Base-by-base conservation (phyloP, 768 basidiomycete genomes). In the Amanita rubescens region DNA sequence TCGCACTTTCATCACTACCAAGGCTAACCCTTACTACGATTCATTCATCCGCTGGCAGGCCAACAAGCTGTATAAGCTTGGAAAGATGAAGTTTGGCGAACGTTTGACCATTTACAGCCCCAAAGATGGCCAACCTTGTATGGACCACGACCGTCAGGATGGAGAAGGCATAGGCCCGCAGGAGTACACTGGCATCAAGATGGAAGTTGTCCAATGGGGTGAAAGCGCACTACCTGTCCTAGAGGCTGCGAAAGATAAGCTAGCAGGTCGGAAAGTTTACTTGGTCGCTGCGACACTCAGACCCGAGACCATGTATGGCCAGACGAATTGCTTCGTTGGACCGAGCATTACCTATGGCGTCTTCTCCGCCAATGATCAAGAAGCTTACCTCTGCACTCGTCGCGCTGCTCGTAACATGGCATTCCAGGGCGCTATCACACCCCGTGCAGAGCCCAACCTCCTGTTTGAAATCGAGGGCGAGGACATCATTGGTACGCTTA, bases 231-330 rank as follows among this genome's bases (percentile, higher is more conserved):
- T 37, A 17, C 52, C 52, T 6, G 38, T 53, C 14, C 14, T 53
- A 15, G 34, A 46, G 17, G 78, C 73, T 11, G 89, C 90, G 1
- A 79, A 81, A 58, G 76, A 75, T 54, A 85, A 87, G 57, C 75
- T 87, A 20, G 85, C 84, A 7, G 85, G 82, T 14, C 82, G 90
- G 59, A 90, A 86, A 62, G 87, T 96, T 1, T 95, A 75, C 69
- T 72, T 99, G 63, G 91, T 96, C n/a, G 93, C 96, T 43, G 96
- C 95, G 17, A 97, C 96, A 2, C 74, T 99, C 54, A 80, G 96
- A 39, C 91, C 96, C 0, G 96, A 99, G 71, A 99, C 96, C 0
- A 95, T 97, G 96, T 95, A 97, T 66, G 96, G 95, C 20, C 94
- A 98, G 71, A 98, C 94, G 2, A 98, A 98, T 67, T 94, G 94